Conservation (phyloP, 495 filamentous ascomycete genomes). For the Wilcoxina mikolae region DNA sequence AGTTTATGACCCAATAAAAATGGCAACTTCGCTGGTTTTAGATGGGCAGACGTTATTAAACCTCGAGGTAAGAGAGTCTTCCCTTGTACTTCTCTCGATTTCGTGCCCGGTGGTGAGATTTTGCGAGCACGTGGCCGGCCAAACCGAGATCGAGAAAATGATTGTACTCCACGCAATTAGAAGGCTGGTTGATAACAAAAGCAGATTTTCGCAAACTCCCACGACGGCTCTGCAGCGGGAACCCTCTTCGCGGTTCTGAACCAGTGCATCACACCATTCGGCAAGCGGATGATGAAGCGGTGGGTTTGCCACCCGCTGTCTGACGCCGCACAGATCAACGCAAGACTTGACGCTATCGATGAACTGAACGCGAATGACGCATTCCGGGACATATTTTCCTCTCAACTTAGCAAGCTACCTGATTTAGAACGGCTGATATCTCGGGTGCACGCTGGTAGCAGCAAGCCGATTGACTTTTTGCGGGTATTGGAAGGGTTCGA, state of each 20-base stretch:
- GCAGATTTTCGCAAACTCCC: slow-evolving; percentile 76
- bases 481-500: slow-evolving; percentile 94
- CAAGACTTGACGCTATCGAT: slow-evolving; percentile 90
- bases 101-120: too few relatives aligned
- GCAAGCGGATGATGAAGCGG: slow-evolving; percentile 84
- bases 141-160: too few relatives aligned
- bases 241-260: slow-evolving; percentile 86
- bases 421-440: slow-evolving; percentile 95
- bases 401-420: slow-evolving; percentile 74
- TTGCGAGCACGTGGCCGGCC: too few relatives aligned
- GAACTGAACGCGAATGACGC: slow-evolving; percentile 68
- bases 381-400: slow-evolving; percentile 67
- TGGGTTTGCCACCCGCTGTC: slow-evolving; percentile 96
- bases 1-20: slow-evolving; percentile 87
- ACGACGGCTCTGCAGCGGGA: slow-evolving; percentile 68
- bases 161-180: too few relatives aligned
- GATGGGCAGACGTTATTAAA: slow-evolving; percentile 97
- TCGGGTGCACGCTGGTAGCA: slow-evolving; percentile 78
- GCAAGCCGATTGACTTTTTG: slow-evolving; percentile 80
- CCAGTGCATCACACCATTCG: slow-evolving; percentile 89
- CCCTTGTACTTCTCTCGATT: too few relatives aligned
- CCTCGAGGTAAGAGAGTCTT: slow-evolving; percentile 42
- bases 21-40: slow-evolving; percentile 79
- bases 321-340: slow-evolving; percentile 74
- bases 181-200: neutral